Base-by-base conservation (phyloP, 768 basidiomycete genomes). In the Mycena floridula region DNA sequence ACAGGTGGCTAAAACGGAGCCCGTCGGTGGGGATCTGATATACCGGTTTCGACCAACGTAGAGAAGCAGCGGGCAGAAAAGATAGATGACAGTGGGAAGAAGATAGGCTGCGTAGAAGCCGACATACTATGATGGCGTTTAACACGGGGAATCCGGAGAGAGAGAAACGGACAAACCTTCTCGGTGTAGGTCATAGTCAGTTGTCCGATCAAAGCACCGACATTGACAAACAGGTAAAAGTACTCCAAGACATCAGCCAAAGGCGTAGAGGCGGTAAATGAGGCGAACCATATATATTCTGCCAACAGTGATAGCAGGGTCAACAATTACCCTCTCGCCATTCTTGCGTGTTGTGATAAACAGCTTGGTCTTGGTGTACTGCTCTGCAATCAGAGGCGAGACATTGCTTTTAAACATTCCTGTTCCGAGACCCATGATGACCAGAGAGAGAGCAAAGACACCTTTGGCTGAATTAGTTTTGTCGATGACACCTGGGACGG, bases 221-320 rank as follows among this genome's bases (percentile, higher is more conserved):
- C 59, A 58, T 88, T 88, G 57, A 85, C 83, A 60, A 82, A 84
- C 51, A 80, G 65, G 58, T 85, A 85, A 59, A 81, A 82, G 53
- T 79, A 80, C 75, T 77, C 40, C 5, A 47, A 40, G 40, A 9
- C 40, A 28, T 44, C 18, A 44, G 20, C 37, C 9, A 36, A 15
- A 26, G 22, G 21, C 30, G 30, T 25, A 26, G 11, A 8, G 12
- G 27, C 64, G 37, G 56, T 81, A 79, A n/a, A n/a, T n/a, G n/a
- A n/a, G n/a, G n/a, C n/a, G n/a, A n/a, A n/a, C n/a, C 82, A 86
- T 85, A 61, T 88, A 89, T 8, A 89, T 76, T 41, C 83, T 71
- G 3, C 81, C 70, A 3, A 80, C 71, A 0, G 88, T 90, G 54
- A 82, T 50, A 3, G 65, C 59, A 1, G 87, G 89, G 53, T 90